phyloP scores from a whole-genome alignment of 192 early-diverging fungal genomes.

The Irineochytrium annulatum region DNA sequence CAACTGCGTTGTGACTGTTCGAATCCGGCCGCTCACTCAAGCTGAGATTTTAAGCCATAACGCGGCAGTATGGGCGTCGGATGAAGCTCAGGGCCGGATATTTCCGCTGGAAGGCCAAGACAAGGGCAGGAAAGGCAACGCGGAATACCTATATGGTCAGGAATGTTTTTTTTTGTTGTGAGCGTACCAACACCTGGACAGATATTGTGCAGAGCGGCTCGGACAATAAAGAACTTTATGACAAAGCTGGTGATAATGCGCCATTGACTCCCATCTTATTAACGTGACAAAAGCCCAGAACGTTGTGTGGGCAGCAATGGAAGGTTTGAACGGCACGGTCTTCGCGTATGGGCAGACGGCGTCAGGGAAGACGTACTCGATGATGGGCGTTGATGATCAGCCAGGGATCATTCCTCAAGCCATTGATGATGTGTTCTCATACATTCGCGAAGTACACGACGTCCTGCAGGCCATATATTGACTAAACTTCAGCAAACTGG shows the following conservation, averaged over 20 bases:
- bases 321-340: constrained; percentile 85
- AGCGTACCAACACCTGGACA: not conserved
- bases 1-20: constrained; percentile 20
- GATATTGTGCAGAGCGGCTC: constrained; percentile 51
- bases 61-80: constrained; percentile 3
- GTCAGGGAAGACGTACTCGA: constrained; percentile 47
- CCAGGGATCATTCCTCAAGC: constrained; percentile 76
- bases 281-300: too few relatives aligned
- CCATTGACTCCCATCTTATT: too few relatives aligned
- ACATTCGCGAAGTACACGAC: constrained; percentile 54
- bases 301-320: constrained; percentile 69
- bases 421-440: constrained; percentile 72
- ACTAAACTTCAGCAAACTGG: constrained; percentile 34
- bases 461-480: not conserved
- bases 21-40: constrained; percentile 8
- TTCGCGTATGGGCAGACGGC: constrained; percentile 87
- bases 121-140: constrained; percentile 6
- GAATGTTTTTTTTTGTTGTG: not conserved
- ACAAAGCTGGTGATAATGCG: too few relatives aligned
- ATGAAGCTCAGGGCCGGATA: constrained; percentile 8
- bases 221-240: constrained; percentile 53
- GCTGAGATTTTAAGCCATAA: constrained; percentile 5
- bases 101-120: constrained; percentile 10
- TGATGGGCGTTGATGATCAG: constrained; percentile 63
- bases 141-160: constrained; percentile 22